Percentiles rank a stretch among this genome's conserved stretches.
Conservation (phyloP, 129 eudicot genomes). For the Silybum marianum region DNA sequence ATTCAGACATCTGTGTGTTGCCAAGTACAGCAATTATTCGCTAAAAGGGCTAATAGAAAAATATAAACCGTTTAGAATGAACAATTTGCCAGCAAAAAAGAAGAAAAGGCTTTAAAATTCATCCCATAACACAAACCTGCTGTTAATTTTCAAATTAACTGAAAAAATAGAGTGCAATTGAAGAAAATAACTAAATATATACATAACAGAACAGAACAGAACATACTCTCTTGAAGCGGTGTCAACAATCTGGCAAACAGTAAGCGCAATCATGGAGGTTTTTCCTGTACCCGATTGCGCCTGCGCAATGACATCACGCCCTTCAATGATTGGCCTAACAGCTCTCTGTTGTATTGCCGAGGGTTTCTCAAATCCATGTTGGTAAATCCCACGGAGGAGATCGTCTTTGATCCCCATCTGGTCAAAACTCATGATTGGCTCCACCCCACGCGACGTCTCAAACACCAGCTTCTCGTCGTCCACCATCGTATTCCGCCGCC, state of each 20-base stretch:
- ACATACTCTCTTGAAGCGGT: conserved; percentile 81
- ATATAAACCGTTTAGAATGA: background rate
- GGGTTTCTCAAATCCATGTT: conserved; percentile 91
- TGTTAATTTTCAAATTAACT: background rate
- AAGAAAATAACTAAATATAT: background rate
- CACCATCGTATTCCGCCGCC: conserved; percentile 52
- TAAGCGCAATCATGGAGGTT: conserved; percentile 94
- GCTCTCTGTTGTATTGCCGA: conserved; percentile 98
- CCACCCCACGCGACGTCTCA: conserved; percentile 80
- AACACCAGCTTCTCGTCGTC: conserved; percentile 84
- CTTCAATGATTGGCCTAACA: conserved; percentile 75
- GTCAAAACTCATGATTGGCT: conserved; percentile 82
- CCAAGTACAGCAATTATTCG: conserved; percentile 12
- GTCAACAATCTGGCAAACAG: conserved; percentile 89
- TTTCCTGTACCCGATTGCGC: conserved; percentile 98
- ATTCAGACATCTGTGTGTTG: background rate
- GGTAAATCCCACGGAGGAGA: conserved; percentile 84
- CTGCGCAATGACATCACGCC: conserved; percentile 97
- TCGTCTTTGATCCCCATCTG: conserved; percentile 96
- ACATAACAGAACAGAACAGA: too few species aligned
- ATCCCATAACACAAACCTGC: conserved; percentile 11
- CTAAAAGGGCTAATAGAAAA: background rate
- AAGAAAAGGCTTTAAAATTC: background rate
- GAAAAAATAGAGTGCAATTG: background rate
- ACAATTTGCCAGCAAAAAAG: background rate